Evolutionary conservation across 345 rosid species (phyloP).

Genomic region (Melaleuca alternifolia): DNA sequence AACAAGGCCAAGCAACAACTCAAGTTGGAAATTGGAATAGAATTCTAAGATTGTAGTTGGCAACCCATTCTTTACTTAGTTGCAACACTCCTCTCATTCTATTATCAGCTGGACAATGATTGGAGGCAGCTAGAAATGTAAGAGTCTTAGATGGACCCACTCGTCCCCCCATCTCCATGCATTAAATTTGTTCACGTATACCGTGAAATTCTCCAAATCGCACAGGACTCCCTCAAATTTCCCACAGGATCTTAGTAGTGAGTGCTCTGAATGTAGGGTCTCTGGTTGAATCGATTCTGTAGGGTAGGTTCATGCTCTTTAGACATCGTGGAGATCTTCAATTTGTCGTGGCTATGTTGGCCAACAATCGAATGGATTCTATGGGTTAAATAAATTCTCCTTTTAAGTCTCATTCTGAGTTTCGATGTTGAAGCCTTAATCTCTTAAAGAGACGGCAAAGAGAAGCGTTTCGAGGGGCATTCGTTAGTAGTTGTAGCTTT

Average conservation of each 20-base stretch:
- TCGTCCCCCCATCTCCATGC: not conserved
- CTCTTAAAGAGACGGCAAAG: not conserved
- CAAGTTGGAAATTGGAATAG: not conserved
- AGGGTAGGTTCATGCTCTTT: not conserved
- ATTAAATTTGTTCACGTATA: not conserved
- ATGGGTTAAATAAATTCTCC: not conserved
- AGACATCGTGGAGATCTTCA: fast-evolving
- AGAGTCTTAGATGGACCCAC: too few relatives aligned
- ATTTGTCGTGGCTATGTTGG: not conserved
- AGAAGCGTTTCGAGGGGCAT: fast-evolving
- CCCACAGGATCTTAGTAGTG: too few relatives aligned
- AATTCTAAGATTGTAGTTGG: not conserved
- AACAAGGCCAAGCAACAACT: not conserved
- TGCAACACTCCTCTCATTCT: not conserved
- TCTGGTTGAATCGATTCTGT: too few relatives aligned
- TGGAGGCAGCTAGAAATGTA: not conserved
- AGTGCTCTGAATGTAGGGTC: too few relatives aligned
- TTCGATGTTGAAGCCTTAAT: not conserved
- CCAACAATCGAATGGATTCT: not conserved
- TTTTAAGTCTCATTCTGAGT: not conserved
- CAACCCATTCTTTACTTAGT: not conserved
- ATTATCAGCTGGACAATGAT: not conserved
- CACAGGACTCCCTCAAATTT: fast-evolving
- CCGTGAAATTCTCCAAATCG: not conserved
- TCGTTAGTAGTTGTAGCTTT: not conserved